Evolutionary conservation across 345 rosid genomes (phyloP).

Genomic region (Litchi chinensis): DNA sequence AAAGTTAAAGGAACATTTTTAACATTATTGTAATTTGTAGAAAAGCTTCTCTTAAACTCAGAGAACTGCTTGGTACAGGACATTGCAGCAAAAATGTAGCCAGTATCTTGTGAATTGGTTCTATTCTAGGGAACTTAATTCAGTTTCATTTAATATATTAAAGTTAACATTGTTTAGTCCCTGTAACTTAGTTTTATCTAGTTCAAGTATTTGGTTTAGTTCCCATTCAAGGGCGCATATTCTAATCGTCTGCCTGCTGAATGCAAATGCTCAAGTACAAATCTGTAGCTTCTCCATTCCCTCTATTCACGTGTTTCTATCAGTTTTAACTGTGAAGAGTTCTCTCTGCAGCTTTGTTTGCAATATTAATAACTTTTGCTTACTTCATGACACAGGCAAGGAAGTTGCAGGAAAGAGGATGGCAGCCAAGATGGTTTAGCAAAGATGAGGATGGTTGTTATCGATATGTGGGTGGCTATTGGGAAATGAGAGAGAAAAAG

Average conservation of each 20-base stretch:
- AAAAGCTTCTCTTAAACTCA: no score
- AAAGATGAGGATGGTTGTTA: constrained; percentile 91
- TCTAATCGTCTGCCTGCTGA: no score
- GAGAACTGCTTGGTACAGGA: no score
- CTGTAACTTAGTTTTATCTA: no score
- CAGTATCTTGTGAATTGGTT: neutral
- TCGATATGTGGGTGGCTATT: constrained; percentile 78
- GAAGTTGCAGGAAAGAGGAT: constrained; percentile 94
- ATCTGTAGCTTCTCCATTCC: no score
- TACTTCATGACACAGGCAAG: constrained; percentile 70
- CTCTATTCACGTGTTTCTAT: neutral
- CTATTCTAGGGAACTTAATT: neutral
- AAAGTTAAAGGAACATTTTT: neutral
- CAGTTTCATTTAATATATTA: neutral
- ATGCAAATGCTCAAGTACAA: no score
- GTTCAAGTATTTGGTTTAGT: no score
- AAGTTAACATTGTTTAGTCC: no score
- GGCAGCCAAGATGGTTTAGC: constrained; percentile 94
- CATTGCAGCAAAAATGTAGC: neutral
- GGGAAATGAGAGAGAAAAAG: constrained; percentile 83
- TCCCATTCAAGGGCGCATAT: no score
- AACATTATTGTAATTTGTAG: neutral
- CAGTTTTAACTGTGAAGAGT: neutral
- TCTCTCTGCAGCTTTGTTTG: neutral
- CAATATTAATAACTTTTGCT: neutral